These are phyloP conservation scores for Chiua virens DNA, from an alignment of 768 basidiomycete genomes.

Conservation along the genomic window DNA sequence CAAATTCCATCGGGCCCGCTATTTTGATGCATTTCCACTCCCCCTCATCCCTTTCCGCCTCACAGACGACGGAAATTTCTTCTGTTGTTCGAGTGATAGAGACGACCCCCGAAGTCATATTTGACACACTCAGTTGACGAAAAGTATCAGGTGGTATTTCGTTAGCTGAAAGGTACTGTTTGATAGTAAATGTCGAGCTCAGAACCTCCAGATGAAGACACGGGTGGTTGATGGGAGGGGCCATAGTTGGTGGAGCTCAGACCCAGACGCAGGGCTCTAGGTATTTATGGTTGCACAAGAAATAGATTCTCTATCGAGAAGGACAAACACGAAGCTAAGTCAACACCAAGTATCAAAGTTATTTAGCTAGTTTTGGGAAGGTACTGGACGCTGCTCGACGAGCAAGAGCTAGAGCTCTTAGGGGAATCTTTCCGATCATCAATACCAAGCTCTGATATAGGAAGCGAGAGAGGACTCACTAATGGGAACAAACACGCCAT, in stretches of 20 bases:
- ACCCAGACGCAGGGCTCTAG: not conserved
- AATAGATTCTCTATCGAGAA: not conserved
- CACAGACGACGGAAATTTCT: conserved; percentile 61
- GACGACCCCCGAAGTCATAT: conserved; percentile 38
- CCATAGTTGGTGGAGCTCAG: conserved; percentile 20
- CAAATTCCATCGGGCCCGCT: conserved; percentile 65
- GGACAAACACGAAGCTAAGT: no score
- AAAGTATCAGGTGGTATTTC: conserved; percentile 31
- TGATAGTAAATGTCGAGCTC: conserved; percentile 43
- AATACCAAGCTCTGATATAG: not conserved
- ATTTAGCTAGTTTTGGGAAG: conserved; percentile 44
- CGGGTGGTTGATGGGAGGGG: conserved; percentile 46
- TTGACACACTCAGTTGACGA: conserved; percentile 29
- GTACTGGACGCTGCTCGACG: conserved; percentile 57
- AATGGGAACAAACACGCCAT: conserved; percentile 62
- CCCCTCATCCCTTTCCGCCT: conserved; percentile 39
- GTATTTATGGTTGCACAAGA: not conserved
- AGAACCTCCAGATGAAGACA: conserved; percentile 51
- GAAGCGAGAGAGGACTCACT: conserved; percentile 36
- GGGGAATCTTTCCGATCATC: not conserved
- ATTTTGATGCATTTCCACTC: conserved; percentile 64
- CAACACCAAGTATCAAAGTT: not conserved
- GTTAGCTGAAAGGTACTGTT: conserved; percentile 37
- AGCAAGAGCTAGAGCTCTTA: conserved; percentile 43
- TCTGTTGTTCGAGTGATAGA: conserved; percentile 60